Evolutionary conservation across 225 moss, liverwort and hornwort species (phyloP).

Genomic region (Lunularia cruciata): DNA sequence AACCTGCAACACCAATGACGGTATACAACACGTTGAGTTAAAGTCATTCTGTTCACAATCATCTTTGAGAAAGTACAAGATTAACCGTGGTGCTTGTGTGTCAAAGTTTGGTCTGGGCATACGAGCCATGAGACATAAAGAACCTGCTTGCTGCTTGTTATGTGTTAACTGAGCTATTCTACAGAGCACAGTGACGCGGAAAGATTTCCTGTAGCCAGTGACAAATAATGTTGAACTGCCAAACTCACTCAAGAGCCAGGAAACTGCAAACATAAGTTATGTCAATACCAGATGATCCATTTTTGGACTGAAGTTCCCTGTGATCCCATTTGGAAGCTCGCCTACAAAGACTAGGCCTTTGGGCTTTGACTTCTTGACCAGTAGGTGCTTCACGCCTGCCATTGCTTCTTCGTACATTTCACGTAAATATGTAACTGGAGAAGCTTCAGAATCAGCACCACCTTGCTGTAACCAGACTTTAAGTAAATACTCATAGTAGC

Average conservation of each 20-base stretch:
- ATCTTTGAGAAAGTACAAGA: too few species aligned
- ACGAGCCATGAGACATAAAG: too few species aligned
- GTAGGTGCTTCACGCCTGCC: slow-evolving; percentile 73
- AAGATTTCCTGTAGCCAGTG: too few species aligned
- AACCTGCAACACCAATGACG: slow-evolving; percentile 60
- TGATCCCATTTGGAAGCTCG: slow-evolving; percentile 66
- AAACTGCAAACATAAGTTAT: not conserved
- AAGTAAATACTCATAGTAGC: slow-evolving; percentile 97
- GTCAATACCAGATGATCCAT: slow-evolving; percentile 93
- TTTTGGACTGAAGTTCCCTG: slow-evolving; percentile 64
- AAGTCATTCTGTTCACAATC: too few species aligned
- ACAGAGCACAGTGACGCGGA: too few species aligned
- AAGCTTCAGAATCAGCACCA: slow-evolving; percentile 74
- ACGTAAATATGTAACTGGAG: slow-evolving; percentile 74
- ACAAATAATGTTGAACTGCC: too few species aligned
- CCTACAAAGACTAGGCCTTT: slow-evolving; percentile 84
- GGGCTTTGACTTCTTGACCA: slow-evolving; percentile 67
- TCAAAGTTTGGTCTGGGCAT: too few species aligned
- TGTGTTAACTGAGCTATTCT: too few species aligned
- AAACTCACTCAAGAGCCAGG: too few species aligned
- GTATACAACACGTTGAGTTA: too few species aligned
- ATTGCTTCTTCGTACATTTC: slow-evolving; percentile 99
- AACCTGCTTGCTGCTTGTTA: too few species aligned
- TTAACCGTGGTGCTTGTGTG: too few species aligned
- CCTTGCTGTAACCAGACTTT: slow-evolving; percentile 99